Evolutionary conservation across 2,329 filamentous ascomycete genomes (phyloP).

Genomic region (Neonectria hederae): DNA sequence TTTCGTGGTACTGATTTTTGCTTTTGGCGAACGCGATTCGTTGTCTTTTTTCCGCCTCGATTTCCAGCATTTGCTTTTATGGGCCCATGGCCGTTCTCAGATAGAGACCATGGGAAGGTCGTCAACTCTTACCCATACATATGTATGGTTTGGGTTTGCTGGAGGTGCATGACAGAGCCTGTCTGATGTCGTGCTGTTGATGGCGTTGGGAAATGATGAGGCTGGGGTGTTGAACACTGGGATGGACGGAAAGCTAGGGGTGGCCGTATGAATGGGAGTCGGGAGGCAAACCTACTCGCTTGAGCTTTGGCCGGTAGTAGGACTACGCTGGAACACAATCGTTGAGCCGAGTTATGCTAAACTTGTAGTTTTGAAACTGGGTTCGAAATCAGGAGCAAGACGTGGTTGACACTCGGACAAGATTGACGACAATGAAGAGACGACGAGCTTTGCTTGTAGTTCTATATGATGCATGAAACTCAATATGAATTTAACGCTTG

Average conservation of each 20-base stretch:
- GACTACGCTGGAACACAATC: slow-evolving; percentile 7
- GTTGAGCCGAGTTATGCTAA: background rate
- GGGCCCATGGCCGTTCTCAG: slow-evolving; percentile 23
- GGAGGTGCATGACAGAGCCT: slow-evolving; percentile 18
- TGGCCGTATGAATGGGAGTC: slow-evolving; percentile 25
- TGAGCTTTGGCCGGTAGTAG: slow-evolving; percentile 9
- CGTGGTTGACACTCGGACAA: background rate
- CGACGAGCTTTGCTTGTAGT: background rate
- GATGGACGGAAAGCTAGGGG: slow-evolving; percentile 20
- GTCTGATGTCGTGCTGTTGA: slow-evolving; percentile 17
- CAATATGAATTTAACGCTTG: background rate
- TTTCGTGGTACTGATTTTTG: slow-evolving; percentile 23
- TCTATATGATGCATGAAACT: background rate
- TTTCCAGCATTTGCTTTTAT: slow-evolving; percentile 20
- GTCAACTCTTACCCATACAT: slow-evolving; percentile 14
- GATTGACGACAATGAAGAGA: slow-evolving; percentile 13
- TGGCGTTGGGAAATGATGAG: slow-evolving; percentile 35
- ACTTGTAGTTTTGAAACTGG: background rate
- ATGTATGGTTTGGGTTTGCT: slow-evolving; percentile 23
- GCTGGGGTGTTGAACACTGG: slow-evolving; percentile 36
- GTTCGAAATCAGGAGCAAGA: background rate
- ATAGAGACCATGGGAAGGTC: slow-evolving; percentile 23
- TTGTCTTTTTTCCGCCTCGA: slow-evolving; percentile 14
- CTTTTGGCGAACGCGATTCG: slow-evolving; percentile 28
- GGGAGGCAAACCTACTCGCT: slow-evolving; percentile 6